Conservation (phyloP, 495 filamentous ascomycete species). For the Cudoniella acicularis region DNA sequence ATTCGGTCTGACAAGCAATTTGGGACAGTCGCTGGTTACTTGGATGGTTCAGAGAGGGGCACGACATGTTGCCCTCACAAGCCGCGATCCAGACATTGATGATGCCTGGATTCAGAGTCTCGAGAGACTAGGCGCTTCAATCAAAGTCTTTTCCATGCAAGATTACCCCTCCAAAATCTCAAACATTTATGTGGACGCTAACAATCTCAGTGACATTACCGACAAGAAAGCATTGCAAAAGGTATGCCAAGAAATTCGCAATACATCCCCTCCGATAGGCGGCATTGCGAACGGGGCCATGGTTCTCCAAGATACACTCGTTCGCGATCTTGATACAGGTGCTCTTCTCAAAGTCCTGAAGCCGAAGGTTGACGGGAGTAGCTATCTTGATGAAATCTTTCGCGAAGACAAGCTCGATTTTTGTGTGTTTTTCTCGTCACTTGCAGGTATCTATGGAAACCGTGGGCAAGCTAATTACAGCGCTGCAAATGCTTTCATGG, state of each 20-base stretch:
- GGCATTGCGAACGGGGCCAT: constrained; percentile 13
- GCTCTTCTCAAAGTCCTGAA: constrained; percentile 24
- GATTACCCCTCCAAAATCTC: background rate
- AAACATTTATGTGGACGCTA: background rate
- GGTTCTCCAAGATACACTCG: constrained; percentile 39
- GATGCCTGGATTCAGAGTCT: constrained; percentile 44
- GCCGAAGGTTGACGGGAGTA: constrained; percentile 38
- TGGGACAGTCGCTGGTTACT: constrained; percentile 55
- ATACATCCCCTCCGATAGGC: background rate
- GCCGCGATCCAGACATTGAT: constrained; percentile 51
- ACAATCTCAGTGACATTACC: constrained; percentile 22
- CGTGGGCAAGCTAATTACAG: constrained; percentile 45
- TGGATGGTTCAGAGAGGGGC: constrained; percentile 56
- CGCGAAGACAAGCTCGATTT: constrained; percentile 44
- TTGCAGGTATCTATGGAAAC: constrained; percentile 41
- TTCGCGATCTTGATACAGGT: constrained; percentile 33
- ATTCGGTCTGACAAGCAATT: constrained; percentile 52
- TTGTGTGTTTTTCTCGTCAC: constrained; percentile 52
- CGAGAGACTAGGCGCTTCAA: constrained; percentile 15
- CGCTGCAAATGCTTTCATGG: constrained; percentile 47
- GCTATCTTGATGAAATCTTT: constrained; percentile 38
- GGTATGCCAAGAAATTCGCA: constrained; percentile 13
- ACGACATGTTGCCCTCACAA: constrained; percentile 49
- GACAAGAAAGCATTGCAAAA: constrained; percentile 15
- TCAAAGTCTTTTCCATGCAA: constrained; percentile 8